Percentiles rank a stretch among this genome's conserved stretches.
phyloP scores from a whole-genome alignment of 2,329 filamentous ascomycete genomes.

The Byssothecium circinans region DNA sequence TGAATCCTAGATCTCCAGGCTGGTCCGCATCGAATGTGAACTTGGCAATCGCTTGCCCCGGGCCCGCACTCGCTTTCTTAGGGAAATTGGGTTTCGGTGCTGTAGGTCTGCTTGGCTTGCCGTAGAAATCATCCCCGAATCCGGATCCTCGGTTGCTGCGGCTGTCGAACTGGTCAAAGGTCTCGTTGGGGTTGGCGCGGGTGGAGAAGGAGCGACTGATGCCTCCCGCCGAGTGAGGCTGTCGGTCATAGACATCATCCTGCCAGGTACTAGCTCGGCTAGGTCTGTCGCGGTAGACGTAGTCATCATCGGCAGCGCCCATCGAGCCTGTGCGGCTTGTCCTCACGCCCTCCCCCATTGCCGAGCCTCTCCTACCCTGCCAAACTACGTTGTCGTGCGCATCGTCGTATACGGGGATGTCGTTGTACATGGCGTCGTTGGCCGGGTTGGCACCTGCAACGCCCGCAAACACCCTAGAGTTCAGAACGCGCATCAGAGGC shows the following conservation, averaged over 20 bases:
- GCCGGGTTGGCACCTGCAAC: conserved; percentile 48
- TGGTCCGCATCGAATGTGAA: conserved; percentile 96
- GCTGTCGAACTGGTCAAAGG: conserved; percentile 51
- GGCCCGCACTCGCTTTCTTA: conserved; percentile 49
- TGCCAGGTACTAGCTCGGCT: conserved; percentile 71
- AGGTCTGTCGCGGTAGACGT: conserved; percentile 59
- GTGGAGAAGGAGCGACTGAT: conserved; percentile 55
- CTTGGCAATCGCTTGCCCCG: conserved; percentile 84
- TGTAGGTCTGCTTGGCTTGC: conserved; percentile 74
- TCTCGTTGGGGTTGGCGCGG: conserved; percentile 53
- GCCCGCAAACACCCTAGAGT: conserved; percentile 81
- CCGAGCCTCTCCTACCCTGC: conserved; percentile 73
- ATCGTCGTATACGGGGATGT: conserved; percentile 85
- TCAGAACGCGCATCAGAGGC: conserved; percentile 81
- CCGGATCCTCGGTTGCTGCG: conserved; percentile 32
- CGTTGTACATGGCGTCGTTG: conserved; percentile 83
- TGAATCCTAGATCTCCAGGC: conserved; percentile 88
- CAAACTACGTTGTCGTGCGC: conserved; percentile 80
- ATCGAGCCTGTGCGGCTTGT: conserved; percentile 52
- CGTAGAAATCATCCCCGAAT: conserved; percentile 56
- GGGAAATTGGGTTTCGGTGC: conserved; percentile 88
- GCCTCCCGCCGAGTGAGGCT: conserved; percentile 36
- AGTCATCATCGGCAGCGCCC: conserved; percentile 44
- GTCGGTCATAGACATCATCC: conserved; percentile 71
- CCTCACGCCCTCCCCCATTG: conserved; percentile 67